Conservation (phyloP, 768 basidiomycete species). For the Dendrothele bispora region DNA sequence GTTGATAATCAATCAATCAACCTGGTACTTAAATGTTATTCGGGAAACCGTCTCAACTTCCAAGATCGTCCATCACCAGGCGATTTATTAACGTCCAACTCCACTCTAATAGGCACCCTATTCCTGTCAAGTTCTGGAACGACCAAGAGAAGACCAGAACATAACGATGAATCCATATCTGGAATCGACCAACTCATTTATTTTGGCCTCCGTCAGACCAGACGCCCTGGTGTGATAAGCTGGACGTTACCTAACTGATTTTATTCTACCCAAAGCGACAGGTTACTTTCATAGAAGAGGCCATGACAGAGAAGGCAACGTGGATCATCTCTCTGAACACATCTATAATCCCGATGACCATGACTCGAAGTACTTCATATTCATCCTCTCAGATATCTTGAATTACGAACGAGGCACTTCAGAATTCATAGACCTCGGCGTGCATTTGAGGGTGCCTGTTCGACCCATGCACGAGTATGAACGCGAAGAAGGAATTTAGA, state of each 20-base stretch:
- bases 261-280: background rate
- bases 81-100: background rate
- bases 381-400: constrained; percentile 55
- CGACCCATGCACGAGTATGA: constrained; percentile 47
- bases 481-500: constrained; percentile 67
- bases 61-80: constrained; percentile 33
- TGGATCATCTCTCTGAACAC: constrained; percentile 44
- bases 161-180: background rate
- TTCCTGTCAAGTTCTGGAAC: background rate
- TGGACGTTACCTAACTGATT: no score
- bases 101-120: no score
- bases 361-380: constrained; percentile 49
- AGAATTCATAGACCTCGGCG: constrained; percentile 47
- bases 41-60: no score
- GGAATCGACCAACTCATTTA: no score
- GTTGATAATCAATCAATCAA: no score
- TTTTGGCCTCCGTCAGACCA: background rate
- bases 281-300: background rate
- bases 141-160: background rate
- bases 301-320: constrained; percentile 5
- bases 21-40: no score
- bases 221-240: background rate
- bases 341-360: constrained; percentile 25
- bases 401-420: constrained; percentile 58
- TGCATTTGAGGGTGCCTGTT: constrained; percentile 51